Evolutionary conservation across 2,329 filamentous ascomycete species (phyloP), one percentile per base, ranked within the genome.

Genomic region (Xylariales sp.): DNA sequence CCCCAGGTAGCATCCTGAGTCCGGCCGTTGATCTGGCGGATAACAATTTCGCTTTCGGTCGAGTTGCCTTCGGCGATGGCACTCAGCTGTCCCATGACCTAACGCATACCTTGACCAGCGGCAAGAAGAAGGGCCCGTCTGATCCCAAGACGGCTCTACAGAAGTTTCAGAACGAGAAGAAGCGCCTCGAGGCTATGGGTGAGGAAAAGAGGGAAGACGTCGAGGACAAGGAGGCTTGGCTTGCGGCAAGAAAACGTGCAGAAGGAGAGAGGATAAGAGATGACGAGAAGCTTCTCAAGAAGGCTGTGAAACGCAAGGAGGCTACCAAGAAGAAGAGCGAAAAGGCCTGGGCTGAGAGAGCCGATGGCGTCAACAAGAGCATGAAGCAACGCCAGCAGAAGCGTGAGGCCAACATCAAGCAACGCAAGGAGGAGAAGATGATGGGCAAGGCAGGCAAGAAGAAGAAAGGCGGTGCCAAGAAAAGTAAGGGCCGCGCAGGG

Each of bases 271-370:
- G 88, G 59, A 84, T 96, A 24, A 82, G 77, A 46, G 89, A 97
- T 57, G 88, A 95, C 61, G 88, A 88, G 48, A 80, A 78, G 33
- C 68, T 95, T 43, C 74, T 98, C 20, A 96, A 95, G 74, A 96
- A 95, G 73, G 86, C 90, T 0, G 72, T 97, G 51, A 96, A 96
- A 76, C 82, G 91, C 51, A 94, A 95, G 70, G 88, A 96, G 56
- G 80, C 83, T 51, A 71, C 78, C 39, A 97, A 96, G 79, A 84
- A 83, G 66, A 95, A 93, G 79, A 94, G 87, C 59, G 88, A 88
- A 62, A 84, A 85, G 59, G 88, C 93, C 58, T 97, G 93, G 87
- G 76, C 69, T 34, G 85, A 88, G 43, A 75, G 87, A 36, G 68
- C 79, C 28, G 79, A 84, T 20, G 83, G 82, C 21, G 81, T 97